phyloP scores from a whole-genome alignment of 2,329 filamentous ascomycete species.

The Pyricularia sp. region DNA sequence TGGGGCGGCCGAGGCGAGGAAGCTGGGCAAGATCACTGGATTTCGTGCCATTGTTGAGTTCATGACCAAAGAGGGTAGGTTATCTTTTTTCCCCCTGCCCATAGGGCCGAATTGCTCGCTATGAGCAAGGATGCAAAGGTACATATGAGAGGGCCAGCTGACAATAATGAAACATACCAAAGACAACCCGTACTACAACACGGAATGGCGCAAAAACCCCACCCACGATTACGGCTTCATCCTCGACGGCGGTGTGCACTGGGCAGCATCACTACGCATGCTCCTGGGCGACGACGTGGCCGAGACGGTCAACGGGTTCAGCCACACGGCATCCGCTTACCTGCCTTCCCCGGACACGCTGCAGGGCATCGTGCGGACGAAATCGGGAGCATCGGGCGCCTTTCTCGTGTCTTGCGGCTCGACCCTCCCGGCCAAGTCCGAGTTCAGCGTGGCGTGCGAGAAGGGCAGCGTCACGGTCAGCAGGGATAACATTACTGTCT shows the following conservation, averaged over 20 bases:
- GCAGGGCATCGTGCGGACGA: slow-evolving; percentile 35
- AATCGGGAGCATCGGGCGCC: slow-evolving; percentile 11
- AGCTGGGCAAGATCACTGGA: slow-evolving; percentile 42
- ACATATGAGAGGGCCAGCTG: neutral
- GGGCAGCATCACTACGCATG: slow-evolving; percentile 51
- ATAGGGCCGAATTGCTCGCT: too few relatives aligned
- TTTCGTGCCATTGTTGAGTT: slow-evolving; percentile 34
- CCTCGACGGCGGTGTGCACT: slow-evolving; percentile 69
- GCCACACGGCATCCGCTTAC: slow-evolving; percentile 15
- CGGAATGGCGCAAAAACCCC: slow-evolving; percentile 55
- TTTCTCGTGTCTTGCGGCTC: slow-evolving; percentile 5
- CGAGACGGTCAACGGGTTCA: slow-evolving; percentile 42
- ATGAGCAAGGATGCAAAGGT: too few relatives aligned
- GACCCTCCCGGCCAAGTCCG: slow-evolving; percentile 2
- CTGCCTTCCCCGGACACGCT: slow-evolving; percentile 60
- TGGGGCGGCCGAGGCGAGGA: slow-evolving; percentile 36
- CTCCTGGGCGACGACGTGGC: slow-evolving; percentile 43
- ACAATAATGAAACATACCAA: slow-evolving; percentile 5
- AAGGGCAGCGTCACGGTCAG: slow-evolving; percentile 20
- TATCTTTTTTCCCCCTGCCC: neutral
- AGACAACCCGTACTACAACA: slow-evolving; percentile 39
- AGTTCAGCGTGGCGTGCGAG: slow-evolving; percentile 15
- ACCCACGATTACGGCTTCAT: slow-evolving; percentile 68
- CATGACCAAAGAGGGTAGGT: slow-evolving; percentile 19
- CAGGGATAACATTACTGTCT: slow-evolving; percentile 12